These are phyloP conservation scores for Wallacemonas collosoma DNA, from an alignment of 208 protist species.

Conservation along the genomic window DNA sequence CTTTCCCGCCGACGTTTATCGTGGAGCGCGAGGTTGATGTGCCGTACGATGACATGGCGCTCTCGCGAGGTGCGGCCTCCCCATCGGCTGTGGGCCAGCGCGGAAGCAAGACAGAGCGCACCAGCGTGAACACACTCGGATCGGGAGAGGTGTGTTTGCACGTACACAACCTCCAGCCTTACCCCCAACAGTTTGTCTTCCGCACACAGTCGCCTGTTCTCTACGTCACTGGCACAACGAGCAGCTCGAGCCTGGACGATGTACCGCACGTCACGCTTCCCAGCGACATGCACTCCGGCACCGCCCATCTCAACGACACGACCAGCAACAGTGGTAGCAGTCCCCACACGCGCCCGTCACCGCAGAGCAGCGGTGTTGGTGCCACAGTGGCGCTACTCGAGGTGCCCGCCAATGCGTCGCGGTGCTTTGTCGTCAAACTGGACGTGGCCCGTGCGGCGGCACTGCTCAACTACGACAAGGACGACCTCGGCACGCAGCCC, in stretches of 20 bases:
- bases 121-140: not conserved
- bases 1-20: constrained; percentile 62
- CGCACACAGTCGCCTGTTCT: constrained; percentile 45
- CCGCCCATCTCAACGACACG: too few relatives aligned
- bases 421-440: constrained; percentile 67
- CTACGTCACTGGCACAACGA: constrained; percentile 10
- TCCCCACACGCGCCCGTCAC: constrained; percentile 15
- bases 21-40: constrained; percentile 38
- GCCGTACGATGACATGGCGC: constrained; percentile 16
- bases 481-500: constrained; percentile 39
- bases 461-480: constrained; percentile 66
- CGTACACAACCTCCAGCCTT: constrained; percentile 23
- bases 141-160: constrained; percentile 5
- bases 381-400: constrained; percentile 19
- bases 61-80: not conserved
- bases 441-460: constrained; percentile 60
- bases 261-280: constrained; percentile 23
- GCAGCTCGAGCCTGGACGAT: constrained; percentile 23
- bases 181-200: constrained; percentile 36
- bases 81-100: not conserved
- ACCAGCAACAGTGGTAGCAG: constrained; percentile 2
- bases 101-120: not conserved
- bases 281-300: not conserved
- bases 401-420: constrained; percentile 34
- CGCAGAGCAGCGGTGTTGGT: not conserved